Evolutionary conservation across 2,329 filamentous ascomycete genomes (phyloP), one percentile per base, ranked within the genome.

Genomic region (Colletotrichum salicis): DNA sequence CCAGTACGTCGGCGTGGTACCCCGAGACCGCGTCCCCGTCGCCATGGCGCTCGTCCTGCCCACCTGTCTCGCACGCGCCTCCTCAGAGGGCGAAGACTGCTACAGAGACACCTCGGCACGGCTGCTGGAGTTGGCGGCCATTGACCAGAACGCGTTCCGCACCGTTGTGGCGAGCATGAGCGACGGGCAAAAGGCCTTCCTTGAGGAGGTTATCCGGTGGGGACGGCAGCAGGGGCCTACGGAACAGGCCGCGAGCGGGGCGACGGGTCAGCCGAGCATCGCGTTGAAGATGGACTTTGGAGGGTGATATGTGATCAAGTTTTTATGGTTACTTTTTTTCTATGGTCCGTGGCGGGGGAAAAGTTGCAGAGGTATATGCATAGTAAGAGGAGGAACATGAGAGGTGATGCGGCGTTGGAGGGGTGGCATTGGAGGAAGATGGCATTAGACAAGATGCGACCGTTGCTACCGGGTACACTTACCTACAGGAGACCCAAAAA

Each of bases 271-370:
- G 81, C 96, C 96, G 13, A 96, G 86, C 74, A 99, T 99, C 86
- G 94, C 94, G 65, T 82, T 99, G 79, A 96, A 97, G 87, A 97
- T 98, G 93, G 88, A 97, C 81, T 98, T 99, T 87, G 90, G 90
- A 5, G 83, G 84, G 22, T 80, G 64, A 78, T 31, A 15, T 15
- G 33, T 54, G 54, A 37, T 33, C 19, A 33, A n/a, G 19, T 31
- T n/a, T 15, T 52, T n/a, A 7, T 24, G 41, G 33, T 24, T 8
- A 29, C 33, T 10, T 45, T n/a, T 45, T 5, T 22, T 8, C 41
- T n/a, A 19, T 22, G 41, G 4, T 19, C 41, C 19, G 19, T n/a
- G 19, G 11, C 41, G 41, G n/a, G 41, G 41, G 22, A 48, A n/a
- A 48, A 5, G 41, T 22, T 10, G 41, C 15, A 48, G 19, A 48